phyloP scores from a whole-genome alignment of 331 rosid genomes.

The Acacia pycnantha region DNA sequence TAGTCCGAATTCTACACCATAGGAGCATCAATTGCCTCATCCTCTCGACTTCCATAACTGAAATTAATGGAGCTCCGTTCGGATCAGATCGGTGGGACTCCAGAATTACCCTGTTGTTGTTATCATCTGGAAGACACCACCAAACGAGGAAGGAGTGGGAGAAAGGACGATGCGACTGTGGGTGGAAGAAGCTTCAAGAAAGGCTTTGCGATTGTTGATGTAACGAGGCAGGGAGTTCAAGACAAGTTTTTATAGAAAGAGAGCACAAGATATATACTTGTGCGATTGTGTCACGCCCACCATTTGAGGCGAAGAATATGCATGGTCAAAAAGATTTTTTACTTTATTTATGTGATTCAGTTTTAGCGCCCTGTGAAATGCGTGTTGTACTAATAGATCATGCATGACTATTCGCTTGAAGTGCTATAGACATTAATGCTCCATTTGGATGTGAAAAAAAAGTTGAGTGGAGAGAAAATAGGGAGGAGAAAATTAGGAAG shows the following conservation, averaged over 20 bases:
- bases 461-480: no score
- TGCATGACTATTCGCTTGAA: no score
- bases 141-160: neutral
- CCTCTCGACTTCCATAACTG: conserved; percentile 57
- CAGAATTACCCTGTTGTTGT: neutral
- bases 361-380: conserved; percentile 3
- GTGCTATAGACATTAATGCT: no score
- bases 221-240: neutral
- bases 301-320: neutral
- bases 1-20: conserved; percentile 42
- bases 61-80: neutral
- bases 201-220: neutral
- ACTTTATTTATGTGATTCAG: neutral
- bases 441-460: no score
- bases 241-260: neutral
- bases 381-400: neutral
- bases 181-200: neutral
- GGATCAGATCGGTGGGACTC: conserved; percentile 10
- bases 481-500: no score
- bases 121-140: neutral
- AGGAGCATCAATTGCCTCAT: conserved; percentile 43
- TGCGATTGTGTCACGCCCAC: no score
- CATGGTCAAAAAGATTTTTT: neutral
- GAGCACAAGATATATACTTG: neutral
- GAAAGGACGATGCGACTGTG: neutral